Conservation (phyloP, 352 stramenopile species). For the Globisporangium splendens region DNA sequence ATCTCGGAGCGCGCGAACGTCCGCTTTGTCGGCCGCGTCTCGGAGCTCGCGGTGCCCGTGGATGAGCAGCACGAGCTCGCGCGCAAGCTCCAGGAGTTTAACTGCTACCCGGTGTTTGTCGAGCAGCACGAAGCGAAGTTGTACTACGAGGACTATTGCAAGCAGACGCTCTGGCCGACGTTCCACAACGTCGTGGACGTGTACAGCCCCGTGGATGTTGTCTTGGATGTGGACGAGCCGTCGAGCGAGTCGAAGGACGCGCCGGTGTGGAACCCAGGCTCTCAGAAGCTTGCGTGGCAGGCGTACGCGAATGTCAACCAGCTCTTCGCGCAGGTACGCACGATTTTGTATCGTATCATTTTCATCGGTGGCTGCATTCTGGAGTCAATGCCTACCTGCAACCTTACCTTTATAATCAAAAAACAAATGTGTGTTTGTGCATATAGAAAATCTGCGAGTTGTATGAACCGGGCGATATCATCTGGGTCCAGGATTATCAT, state of each 20-base stretch:
- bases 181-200: slow-evolving; percentile 96
- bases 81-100: slow-evolving; percentile 45
- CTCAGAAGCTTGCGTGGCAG: slow-evolving; percentile 83
- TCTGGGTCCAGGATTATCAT: slow-evolving; percentile 99
- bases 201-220: slow-evolving; percentile 72
- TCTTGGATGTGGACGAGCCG: slow-evolving; percentile 36
- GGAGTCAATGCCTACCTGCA: no score
- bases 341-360: slow-evolving; percentile 17
- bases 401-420: no score
- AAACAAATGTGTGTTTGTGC: neutral
- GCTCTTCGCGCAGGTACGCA: slow-evolving; percentile 71
- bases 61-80: slow-evolving; percentile 49
- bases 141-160: slow-evolving; percentile 94
- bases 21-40: slow-evolving; percentile 70
- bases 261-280: slow-evolving; percentile 61
- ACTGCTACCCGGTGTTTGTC: slow-evolving; percentile 71
- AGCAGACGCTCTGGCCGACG: slow-evolving; percentile 95
- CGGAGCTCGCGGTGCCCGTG: slow-evolving; percentile 44
- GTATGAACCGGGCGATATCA: slow-evolving; percentile 78
- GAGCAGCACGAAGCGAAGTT: slow-evolving; percentile 47
- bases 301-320: slow-evolving; percentile 96
- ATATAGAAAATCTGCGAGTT: slow-evolving; percentile 63
- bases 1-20: slow-evolving; percentile 60
- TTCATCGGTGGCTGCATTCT: no score
- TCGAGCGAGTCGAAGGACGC: slow-evolving; percentile 9